These are phyloP conservation scores for Pseudocercospora musae DNA, from an alignment of 2,329 filamentous ascomycete genomes.

Conservation along the genomic window DNA sequence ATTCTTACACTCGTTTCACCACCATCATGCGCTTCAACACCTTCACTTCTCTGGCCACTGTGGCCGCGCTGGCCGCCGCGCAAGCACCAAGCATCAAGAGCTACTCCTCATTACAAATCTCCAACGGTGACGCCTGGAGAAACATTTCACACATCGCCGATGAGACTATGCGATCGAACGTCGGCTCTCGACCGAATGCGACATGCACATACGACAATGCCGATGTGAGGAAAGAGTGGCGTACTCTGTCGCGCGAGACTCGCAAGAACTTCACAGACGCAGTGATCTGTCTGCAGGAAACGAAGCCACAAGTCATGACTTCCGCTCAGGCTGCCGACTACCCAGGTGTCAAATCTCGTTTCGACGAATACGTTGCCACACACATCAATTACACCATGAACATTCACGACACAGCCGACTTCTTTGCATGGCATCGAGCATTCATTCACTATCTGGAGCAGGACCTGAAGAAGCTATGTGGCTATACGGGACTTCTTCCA, in stretches of 20 bases:
- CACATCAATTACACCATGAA: slow-evolving; percentile 36
- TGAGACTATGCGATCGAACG: slow-evolving; percentile 30
- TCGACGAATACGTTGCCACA: slow-evolving; percentile 34
- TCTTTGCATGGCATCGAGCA: slow-evolving; percentile 43
- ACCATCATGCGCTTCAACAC: slow-evolving; percentile 19
- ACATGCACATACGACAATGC: slow-evolving; percentile 32
- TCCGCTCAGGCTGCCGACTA: slow-evolving; percentile 24
- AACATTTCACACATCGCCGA: slow-evolving; percentile 30
- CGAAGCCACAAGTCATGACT: slow-evolving; percentile 30
- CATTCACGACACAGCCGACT: slow-evolving; percentile 34
- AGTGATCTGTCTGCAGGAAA: slow-evolving; percentile 30
- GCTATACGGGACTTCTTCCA: slow-evolving; percentile 40
- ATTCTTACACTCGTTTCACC: slow-evolving; percentile 3
- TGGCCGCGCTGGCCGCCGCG: slow-evolving; percentile 21
- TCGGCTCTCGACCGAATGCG: slow-evolving; percentile 20
- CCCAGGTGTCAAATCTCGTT: slow-evolving; percentile 31
- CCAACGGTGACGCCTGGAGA: slow-evolving; percentile 30
- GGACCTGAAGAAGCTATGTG: slow-evolving; percentile 42
- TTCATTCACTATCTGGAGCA: slow-evolving; percentile 46
- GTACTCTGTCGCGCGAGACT: slow-evolving; percentile 24
- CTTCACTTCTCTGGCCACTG: slow-evolving; percentile 11
- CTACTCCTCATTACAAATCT: slow-evolving; percentile 28
- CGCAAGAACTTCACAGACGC: slow-evolving; percentile 34
- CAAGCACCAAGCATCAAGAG: slow-evolving; percentile 24
- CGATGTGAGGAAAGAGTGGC: slow-evolving; percentile 30